A percentile compares a stretch with the other conserved stretches of the same genome.
Conservation (phyloP, 352 stramenopile genomes). For the Globisporangium megalacanthum region DNA sequence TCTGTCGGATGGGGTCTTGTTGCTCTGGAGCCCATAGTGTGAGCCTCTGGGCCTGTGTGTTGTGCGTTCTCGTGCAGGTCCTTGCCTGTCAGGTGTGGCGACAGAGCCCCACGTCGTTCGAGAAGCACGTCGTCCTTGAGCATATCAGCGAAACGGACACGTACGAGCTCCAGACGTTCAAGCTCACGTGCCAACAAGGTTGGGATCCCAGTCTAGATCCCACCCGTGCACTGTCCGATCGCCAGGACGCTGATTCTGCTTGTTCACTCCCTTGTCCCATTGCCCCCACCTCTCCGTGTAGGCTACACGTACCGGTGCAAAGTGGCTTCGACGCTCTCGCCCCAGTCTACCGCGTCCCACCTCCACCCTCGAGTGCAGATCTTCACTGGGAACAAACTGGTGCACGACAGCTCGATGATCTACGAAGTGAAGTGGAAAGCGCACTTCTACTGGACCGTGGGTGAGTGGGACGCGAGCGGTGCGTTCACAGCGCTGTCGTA, state of each 20-base stretch:
- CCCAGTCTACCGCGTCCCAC: slow-evolving; percentile 13
- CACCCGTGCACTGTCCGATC: neutral
- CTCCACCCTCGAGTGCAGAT: slow-evolving; percentile 42
- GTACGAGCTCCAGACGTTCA: slow-evolving; percentile 36
- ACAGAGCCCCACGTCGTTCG: slow-evolving; percentile 6
- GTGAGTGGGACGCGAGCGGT: slow-evolving; percentile 35
- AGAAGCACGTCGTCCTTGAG: slow-evolving; percentile 23
- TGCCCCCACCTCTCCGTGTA: neutral
- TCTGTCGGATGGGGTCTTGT: no score
- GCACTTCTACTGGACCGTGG: slow-evolving; percentile 51
- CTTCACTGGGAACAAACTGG: slow-evolving; percentile 36
- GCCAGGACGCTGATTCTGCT: neutral
- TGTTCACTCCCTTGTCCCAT: no score
- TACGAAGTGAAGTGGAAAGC: slow-evolving; percentile 20
- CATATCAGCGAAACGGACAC: slow-evolving; percentile 18
- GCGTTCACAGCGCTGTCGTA: slow-evolving; percentile 13
- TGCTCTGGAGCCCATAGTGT: no score
- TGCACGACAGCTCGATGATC: slow-evolving; percentile 25
- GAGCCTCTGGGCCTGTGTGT: neutral
- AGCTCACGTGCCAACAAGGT: slow-evolving; percentile 24
- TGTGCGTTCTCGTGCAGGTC: slow-evolving; percentile 2
- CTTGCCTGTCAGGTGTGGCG: slow-evolving; percentile 14
- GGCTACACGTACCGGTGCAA: slow-evolving; percentile 31
- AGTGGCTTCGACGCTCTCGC: slow-evolving; percentile 25
- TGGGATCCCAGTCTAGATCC: neutral